Percentiles rank a stretch among this genome's conserved stretches.
These are phyloP conservation scores for Phialemoniopsis sp. DNA, from an alignment of 2,329 filamentous ascomycete genomes.

Conservation along the genomic window DNA sequence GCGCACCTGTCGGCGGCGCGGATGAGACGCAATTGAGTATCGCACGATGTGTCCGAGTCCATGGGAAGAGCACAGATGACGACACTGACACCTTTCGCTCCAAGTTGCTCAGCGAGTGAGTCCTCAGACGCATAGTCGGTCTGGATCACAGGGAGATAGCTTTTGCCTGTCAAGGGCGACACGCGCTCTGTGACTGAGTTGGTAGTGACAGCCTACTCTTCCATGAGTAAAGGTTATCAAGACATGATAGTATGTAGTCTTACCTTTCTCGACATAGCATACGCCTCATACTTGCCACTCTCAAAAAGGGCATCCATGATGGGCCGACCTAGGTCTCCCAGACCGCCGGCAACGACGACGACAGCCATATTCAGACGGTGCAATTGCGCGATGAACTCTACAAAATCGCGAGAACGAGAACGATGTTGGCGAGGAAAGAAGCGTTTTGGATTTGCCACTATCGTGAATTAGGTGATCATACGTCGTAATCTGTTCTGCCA, in stretches of 20 bases:
- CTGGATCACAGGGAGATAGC: slow-evolving; percentile 16
- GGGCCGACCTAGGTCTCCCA: slow-evolving; percentile 16
- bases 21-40: slow-evolving; percentile 25
- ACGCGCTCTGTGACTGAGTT: slow-evolving; percentile 5
- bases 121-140: slow-evolving; percentile 20
- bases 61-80: slow-evolving; percentile 27
- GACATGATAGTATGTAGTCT: neutral
- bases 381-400: too few relatives aligned
- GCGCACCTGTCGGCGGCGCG: slow-evolving; percentile 21
- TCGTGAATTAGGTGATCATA: too few relatives aligned
- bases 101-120: slow-evolving; percentile 12
- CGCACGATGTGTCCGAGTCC: slow-evolving; percentile 19
- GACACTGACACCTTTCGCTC: slow-evolving; percentile 14
- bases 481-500: too few relatives aligned
- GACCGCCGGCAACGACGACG: slow-evolving; percentile 18
- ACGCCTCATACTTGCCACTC: slow-evolving; percentile 18
- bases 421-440: too few relatives aligned
- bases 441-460: too few relatives aligned
- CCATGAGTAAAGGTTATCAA: too few relatives aligned
- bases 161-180: slow-evolving; percentile 13
- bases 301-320: slow-evolving; percentile 17
- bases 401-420: too few relatives aligned
- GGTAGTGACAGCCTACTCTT: too few relatives aligned
- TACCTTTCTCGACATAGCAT: slow-evolving; percentile 20
- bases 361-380: slow-evolving; percentile 15